phyloP scores from a whole-genome alignment of 495 filamentous ascomycete species.

The Aspergillus coremiiformis region DNA sequence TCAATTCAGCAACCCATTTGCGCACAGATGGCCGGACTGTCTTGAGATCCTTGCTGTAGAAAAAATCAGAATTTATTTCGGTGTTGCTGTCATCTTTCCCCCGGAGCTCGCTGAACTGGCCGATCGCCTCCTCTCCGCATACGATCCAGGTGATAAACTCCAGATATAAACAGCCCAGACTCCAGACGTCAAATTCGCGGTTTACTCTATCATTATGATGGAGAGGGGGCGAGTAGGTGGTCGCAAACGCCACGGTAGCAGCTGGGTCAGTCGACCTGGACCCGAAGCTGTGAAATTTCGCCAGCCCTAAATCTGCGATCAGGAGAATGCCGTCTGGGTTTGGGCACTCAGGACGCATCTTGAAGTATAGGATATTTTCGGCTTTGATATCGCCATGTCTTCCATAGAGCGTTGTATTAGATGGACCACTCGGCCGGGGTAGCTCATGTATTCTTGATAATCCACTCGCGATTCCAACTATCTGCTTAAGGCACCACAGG shows the following conservation, averaged over 20 bases:
- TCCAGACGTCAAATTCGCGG: constrained; percentile 41
- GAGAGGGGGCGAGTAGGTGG: constrained; percentile 38
- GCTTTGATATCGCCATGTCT: constrained; percentile 25
- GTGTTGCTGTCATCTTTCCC: background rate
- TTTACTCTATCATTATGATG: constrained; percentile 27
- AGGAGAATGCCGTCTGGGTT: constrained; percentile 10
- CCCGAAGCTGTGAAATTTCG: constrained; percentile 15
- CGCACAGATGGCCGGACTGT: background rate
- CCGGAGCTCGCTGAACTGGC: background rate
- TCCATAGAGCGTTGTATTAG: constrained; percentile 9
- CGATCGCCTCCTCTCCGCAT: constrained; percentile 1
- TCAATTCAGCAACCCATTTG: constrained; percentile 3
- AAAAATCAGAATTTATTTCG: background rate
- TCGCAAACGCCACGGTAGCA: background rate
- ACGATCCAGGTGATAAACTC: constrained; percentile 25
- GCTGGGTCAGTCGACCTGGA: background rate
- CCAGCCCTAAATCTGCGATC: constrained; percentile 18
- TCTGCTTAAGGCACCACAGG: constrained; percentile 17
- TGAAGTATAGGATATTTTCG: constrained; percentile 29
- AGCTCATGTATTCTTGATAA: constrained; percentile 13
- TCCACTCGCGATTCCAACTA: constrained; percentile 14
- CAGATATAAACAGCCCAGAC: constrained; percentile 42
- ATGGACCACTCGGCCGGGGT: background rate
- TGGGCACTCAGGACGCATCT: background rate
- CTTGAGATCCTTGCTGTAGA: background rate